Evolutionary conservation across 345 rosid genomes (phyloP), one percentile per base, ranked within the genome.

Genomic region (Citrus medica): DNA sequence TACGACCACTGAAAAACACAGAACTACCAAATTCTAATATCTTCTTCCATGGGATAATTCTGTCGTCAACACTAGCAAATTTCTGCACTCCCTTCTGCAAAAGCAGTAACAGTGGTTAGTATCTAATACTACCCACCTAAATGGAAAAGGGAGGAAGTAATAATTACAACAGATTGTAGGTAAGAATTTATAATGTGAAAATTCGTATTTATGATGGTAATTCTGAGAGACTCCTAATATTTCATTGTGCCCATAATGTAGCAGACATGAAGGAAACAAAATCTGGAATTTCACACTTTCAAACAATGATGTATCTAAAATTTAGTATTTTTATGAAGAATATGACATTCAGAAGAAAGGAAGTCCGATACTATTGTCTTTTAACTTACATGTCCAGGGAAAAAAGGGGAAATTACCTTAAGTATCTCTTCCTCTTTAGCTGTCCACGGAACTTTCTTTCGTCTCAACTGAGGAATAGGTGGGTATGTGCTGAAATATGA

Each of bases 401-500:
- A 22, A 42, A 3, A 10, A 10, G 46, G 40, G 55, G 58, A 21
- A 74, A 35, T 65, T 81, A 89, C 92, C 89, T 77, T 83, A 9
- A 84, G 87, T 40, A 73, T 78, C 74, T 84, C 81, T 79, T 85
- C 90, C 76, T 87, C 89, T 58, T 79, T 46, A 28, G 75, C 71
- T 35, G 84, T 87, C 92, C 90, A 85, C 7, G 79, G 80, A 75
- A 82, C 56, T 70, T 65, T 84, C 71, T 78, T 85, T 48, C 87
- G 76, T 79, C 83, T 87, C 78, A 22, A 69, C 69, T 66, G 84
- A 62, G 81, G 82, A 25, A 28, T 64, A 30, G 74, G 42, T 13
- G 89, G 83, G 76, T 55, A 76, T 46, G 75, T 58, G 60, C 89
- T 85, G 83, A 79, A 38, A 69, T 69, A 40, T 67, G 60, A 68